A percentile compares a stretch with the other conserved stretches of the same genome.
These are phyloP conservation scores for Datura wrightii DNA, from an alignment of 257 asterid genomes.

Conservation along the genomic window DNA sequence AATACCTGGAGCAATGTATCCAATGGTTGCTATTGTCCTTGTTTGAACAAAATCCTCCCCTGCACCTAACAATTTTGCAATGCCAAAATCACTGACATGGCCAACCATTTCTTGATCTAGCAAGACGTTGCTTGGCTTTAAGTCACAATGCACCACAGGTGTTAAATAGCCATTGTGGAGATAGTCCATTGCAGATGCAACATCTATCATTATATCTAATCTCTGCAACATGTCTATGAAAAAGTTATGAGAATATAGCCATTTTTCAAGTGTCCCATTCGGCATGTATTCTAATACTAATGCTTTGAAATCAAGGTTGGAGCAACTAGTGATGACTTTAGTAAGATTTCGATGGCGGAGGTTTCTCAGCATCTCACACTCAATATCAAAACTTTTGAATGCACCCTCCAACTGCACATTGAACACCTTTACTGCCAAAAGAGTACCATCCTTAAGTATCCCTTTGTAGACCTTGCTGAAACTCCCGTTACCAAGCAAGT, in stretches of 20 bases:
- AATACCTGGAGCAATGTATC: slow-evolving; percentile 7
- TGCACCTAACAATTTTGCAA: slow-evolving; percentile 3
- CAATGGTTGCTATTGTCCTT: background rate
- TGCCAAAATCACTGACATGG: slow-evolving; percentile 17
- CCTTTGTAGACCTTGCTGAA: background rate
- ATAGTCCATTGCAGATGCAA: background rate
- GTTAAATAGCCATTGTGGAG: background rate
- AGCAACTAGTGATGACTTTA: slow-evolving; percentile 4
- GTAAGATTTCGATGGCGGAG: slow-evolving; percentile 18
- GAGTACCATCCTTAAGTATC: slow-evolving; percentile 13
- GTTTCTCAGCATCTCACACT: background rate
- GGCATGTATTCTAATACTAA: background rate
- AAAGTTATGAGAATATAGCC: background rate
- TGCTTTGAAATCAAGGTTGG: background rate
- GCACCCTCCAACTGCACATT: background rate
- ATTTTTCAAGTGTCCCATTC: slow-evolving; percentile 6
- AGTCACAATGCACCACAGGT: background rate
- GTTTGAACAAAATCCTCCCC: background rate
- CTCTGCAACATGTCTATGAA: background rate
- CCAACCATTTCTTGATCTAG: slow-evolving; percentile 15
- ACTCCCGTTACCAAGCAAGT: background rate
- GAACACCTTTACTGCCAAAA: background rate
- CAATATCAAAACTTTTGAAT: background rate
- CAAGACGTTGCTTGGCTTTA: background rate
- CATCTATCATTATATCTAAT: slow-evolving; percentile 9